Conservation (phyloP, 108 stramenopile species). For the Nitzschia putrida region DNA sequence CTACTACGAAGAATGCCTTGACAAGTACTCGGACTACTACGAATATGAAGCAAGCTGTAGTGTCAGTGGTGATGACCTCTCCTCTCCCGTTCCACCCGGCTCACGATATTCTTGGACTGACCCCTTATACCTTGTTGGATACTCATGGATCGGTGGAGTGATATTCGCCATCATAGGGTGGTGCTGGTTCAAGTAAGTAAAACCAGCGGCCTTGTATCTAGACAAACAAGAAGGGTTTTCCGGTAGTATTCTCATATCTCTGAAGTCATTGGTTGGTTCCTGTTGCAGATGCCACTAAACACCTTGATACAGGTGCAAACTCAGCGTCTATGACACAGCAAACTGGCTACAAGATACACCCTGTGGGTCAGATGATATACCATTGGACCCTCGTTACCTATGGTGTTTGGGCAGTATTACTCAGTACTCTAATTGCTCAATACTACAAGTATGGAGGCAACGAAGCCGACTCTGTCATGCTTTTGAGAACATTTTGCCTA, state of each 20-base stretch:
- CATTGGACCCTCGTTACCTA: background rate
- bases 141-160: background rate
- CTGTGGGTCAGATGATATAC: slow-evolving; percentile 49
- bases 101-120: background rate
- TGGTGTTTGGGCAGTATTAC: background rate
- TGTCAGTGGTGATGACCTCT: slow-evolving; percentile 33
- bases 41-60: slow-evolving; percentile 21
- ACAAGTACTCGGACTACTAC: slow-evolving; percentile 16
- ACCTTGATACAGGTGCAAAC: background rate
- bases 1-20: slow-evolving; percentile 13
- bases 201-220: too few relatives aligned
- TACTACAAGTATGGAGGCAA: background rate
- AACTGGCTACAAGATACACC: slow-evolving; percentile 55
- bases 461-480: background rate
- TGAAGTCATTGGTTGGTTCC: background rate
- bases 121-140: background rate
- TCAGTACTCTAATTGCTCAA: background rate
- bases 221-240: too few relatives aligned
- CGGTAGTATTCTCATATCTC: background rate
- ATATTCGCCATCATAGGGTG: background rate
- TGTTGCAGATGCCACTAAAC: background rate
- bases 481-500: background rate
- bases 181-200: slow-evolving; percentile 8
- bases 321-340: slow-evolving; percentile 14
- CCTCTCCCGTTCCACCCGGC: slow-evolving; percentile 23